Conservation (phyloP, 2,329 filamentous ascomycete genomes). For the Colletotrichum abscissum region DNA sequence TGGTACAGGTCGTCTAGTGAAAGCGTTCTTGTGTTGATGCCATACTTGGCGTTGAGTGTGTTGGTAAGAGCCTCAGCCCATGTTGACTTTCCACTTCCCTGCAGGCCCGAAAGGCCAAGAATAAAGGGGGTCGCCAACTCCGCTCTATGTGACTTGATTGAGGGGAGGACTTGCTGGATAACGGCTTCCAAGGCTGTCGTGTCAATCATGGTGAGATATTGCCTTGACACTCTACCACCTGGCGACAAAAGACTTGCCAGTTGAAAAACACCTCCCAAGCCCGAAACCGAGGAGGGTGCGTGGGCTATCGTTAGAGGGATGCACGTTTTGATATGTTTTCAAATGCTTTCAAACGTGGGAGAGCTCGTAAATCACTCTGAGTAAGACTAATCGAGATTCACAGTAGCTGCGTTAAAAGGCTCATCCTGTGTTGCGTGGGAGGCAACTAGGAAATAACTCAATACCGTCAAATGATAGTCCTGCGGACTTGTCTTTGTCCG, state of each 20-base stretch:
- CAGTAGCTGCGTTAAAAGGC: not conserved
- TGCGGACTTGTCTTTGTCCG: constrained; percentile 19
- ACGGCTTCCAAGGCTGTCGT: constrained; percentile 11
- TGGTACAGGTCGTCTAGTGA: constrained; percentile 33
- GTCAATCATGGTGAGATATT: constrained; percentile 21
- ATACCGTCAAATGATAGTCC: not conserved
- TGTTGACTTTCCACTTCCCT: constrained; percentile 35
- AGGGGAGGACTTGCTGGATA: constrained; percentile 18
- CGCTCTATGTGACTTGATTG: constrained; percentile 1
- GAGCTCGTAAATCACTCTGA: not conserved
- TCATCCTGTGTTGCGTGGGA: not conserved
- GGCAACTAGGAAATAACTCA: not conserved
- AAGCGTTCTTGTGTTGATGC: constrained; percentile 27
- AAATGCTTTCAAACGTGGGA: not conserved
- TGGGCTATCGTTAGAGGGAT: not conserved
- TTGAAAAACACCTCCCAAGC: not conserved
- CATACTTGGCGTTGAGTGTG: constrained; percentile 25
- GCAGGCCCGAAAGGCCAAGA: constrained; percentile 28
- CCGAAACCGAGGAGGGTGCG: not conserved
- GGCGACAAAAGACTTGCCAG: not conserved
- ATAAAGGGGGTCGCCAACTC: constrained; percentile 18
- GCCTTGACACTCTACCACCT: not conserved
- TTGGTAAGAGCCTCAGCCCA: constrained; percentile 30
- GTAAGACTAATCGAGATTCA: not conserved
- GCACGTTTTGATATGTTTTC: constrained; percentile 8